Conservation (phyloP, 108 stramenopile species). For the Pseudonitzschia delicatissima region DNA sequence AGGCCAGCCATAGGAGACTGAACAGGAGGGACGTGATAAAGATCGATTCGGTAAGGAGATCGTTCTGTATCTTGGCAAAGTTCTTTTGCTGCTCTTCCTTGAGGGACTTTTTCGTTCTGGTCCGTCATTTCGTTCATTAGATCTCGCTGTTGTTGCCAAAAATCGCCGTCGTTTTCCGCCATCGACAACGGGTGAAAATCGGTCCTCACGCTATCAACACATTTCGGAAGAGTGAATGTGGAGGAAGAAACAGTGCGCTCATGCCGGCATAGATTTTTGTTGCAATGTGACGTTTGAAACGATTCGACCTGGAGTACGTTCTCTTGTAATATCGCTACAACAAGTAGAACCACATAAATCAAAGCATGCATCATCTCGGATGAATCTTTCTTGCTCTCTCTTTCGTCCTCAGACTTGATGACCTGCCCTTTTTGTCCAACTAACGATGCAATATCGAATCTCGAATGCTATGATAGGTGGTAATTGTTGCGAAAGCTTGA, state of each 20-base stretch:
- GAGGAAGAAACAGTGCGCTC: background rate
- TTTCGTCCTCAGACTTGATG: too few relatives aligned
- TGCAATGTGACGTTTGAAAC: background rate
- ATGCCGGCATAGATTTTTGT: background rate
- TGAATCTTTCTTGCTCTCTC: background rate
- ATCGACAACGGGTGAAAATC: background rate
- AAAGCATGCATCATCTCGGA: background rate
- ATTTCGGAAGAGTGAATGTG: background rate
- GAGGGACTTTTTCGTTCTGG: constrained; percentile 6
- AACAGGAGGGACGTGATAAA: constrained; percentile 67
- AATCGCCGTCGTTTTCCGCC: constrained; percentile 26
- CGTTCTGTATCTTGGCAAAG: constrained; percentile 48
- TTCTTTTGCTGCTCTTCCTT: constrained; percentile 42
- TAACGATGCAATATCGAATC: too few relatives aligned
- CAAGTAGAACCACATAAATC: background rate
- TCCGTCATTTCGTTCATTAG: constrained; percentile 55
- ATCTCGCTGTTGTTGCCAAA: constrained; percentile 70
- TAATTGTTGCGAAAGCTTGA: too few relatives aligned
- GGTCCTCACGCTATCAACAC: background rate
- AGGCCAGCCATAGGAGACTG: constrained; percentile 55
- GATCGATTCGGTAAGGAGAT: constrained; percentile 60
- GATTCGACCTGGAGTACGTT: background rate
- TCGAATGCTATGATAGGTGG: too few relatives aligned
- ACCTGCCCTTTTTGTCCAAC: background rate
- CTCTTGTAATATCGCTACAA: background rate